Base-by-base conservation (phyloP, 2,329 filamentous ascomycete genomes). In the Lachnellula suecica region DNA sequence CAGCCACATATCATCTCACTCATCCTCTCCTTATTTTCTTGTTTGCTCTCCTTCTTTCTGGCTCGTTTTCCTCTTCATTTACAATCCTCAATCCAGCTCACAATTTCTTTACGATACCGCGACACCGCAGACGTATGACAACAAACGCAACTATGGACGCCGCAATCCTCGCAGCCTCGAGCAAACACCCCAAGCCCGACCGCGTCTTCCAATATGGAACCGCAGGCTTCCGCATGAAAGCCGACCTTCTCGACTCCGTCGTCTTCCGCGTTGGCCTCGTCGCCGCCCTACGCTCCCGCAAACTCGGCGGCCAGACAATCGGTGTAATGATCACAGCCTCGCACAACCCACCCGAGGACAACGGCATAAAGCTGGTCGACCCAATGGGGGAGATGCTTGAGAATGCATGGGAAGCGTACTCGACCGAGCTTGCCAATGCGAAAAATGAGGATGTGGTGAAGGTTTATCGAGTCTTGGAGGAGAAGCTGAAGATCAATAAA, bases 361-460 rank as follows among this genome's bases (percentile, higher is more conserved):
- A 96, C 71, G 91, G 91, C 47, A 88, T 96, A 70, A 96, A 96
- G 80, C 84, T 99, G 62, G 91, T 99, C 58, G 94, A 99, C 71
- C 94, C 94, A 11, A 88, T 96, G 86, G 93, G 94, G 60, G 94
- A 97, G 72, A 97, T 97, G 94, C 81, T 96, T 45, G 91, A 95
- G 82, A 87, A 92, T 71, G 89, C 93, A 56, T 99, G 94, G 94
- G 94, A 99, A 74, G 77, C 79, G 34, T 87, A 92, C 70, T 91
- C 92, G 49, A 97, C 94, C 31, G 82, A 82, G 64, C 85, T 99
- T 57, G 92, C 96, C 68, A 99, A 99, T 72, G 86, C 88, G 58
- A 74, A 83, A 17, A 87, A 96, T 65, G 81, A 91, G 59, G 82
- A 85, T 46, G 83, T 97, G 35, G 81, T 84, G 55, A 80, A 89